Percentiles rank a stretch among this genome's conserved stretches.
These are phyloP conservation scores for Penicillium egyptiacum DNA, from an alignment of 495 filamentous ascomycete genomes.

Conservation along the genomic window DNA sequence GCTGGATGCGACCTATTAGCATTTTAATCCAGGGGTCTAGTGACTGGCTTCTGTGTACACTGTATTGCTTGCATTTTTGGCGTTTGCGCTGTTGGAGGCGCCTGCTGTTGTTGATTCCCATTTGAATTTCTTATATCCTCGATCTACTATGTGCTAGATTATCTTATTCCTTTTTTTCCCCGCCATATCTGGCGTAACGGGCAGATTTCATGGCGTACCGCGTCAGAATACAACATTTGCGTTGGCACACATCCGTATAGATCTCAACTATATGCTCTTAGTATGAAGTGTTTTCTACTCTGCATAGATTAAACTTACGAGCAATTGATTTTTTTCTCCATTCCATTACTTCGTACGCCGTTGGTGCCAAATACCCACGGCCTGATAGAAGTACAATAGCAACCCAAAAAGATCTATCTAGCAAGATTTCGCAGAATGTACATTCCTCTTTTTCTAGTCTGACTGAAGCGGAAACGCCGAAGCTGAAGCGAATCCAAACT, in stretches of 20 bases:
- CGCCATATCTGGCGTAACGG: neutral
- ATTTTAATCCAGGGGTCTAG: constrained; percentile 3
- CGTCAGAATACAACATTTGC: neutral
- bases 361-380: neutral
- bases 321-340: neutral
- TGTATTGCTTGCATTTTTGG: constrained; percentile 28
- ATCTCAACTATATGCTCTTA: neutral
- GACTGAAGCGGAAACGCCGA: neutral
- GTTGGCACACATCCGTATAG: too few species aligned
- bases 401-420: constrained; percentile 1
- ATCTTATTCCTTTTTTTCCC: neutral
- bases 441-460: neutral
- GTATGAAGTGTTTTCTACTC: neutral
- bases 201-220: neutral
- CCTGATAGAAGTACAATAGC: neutral
- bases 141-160: neutral
- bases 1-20: neutral
- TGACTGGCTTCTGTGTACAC: constrained; percentile 8
- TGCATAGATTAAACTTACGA: neutral
- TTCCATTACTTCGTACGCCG: neutral
- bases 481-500: constrained; percentile 1
- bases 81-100: constrained; percentile 18
- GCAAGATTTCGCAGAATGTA: constrained; percentile 1
- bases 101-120: constrained; percentile 18
- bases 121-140: constrained; percentile 15